Evolutionary conservation across 306 rosid species (phyloP), one percentile per base, ranked within the genome.

Genomic region (Prinsepia uniflora): DNA sequence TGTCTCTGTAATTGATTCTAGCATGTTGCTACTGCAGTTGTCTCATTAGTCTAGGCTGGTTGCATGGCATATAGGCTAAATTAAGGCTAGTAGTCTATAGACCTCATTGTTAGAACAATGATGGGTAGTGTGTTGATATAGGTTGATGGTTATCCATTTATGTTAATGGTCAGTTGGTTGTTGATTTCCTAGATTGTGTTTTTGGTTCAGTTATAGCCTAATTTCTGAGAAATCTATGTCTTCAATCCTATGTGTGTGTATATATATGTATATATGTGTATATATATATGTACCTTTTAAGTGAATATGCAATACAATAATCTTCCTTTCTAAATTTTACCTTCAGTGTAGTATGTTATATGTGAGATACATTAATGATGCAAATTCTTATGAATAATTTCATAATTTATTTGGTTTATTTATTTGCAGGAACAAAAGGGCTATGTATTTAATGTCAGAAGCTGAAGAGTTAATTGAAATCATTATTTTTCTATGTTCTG

Each of bases 391-490:
- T 41, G 24, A 20, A 75, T 39, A 49, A 49, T 58, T 68, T 52
- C 57, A 82, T 42, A 34, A 36, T 43, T 49, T 45, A 63, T 60
- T 34, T 59, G 62, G 61, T 57, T 68, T 62, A 41, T 58, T 75
- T 79, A 42, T 83, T 55, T 79, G 69, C 84, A 93, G 98, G 89
- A 74, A 70, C 75, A 86, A 76, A 76, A 81, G 62, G 65, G 73
- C 86, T 67, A 73, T 87, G 17, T 87, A 84, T 66, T 83, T 92
- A 67, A 59, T 85, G 69, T 76, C 83, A 55, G 98, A 93, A 83
- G 98, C 87, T 19, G 94, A 85, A 85, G 94, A 80, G 83, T 75
- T 90, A 14, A 72, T 87, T 70, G 94, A 88, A 84, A 81, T 85
- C 76, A 84, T 86, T 74, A 77, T 87, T 75, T 85, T 81, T 78